Conservation (phyloP, 2,329 filamentous ascomycete genomes). For the Triangularia setosa region DNA sequence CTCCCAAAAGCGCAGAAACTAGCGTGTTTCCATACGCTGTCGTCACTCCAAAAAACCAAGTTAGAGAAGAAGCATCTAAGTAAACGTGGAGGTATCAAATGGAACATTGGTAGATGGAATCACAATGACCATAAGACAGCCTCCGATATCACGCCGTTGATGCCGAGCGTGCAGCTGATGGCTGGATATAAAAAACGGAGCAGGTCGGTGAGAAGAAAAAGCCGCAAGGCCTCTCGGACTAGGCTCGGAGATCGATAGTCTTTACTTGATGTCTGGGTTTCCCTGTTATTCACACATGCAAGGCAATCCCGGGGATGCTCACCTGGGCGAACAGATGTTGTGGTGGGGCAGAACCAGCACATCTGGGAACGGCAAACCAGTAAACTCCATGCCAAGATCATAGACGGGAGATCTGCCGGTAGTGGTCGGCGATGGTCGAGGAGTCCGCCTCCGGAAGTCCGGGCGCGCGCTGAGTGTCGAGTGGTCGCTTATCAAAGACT, state of each 20-base stretch:
- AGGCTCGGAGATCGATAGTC: slow-evolving; percentile 2
- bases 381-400: slow-evolving; percentile 5
- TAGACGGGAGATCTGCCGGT: slow-evolving; percentile 13
- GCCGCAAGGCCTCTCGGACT: slow-evolving; percentile 4
- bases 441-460: background rate
- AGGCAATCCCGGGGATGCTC: background rate
- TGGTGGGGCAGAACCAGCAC: background rate
- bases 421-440: background rate
- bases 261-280: background rate
- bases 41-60: background rate
- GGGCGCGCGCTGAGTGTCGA: background rate
- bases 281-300: background rate
- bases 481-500: background rate
- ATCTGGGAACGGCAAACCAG: background rate
- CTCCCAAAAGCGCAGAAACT: background rate
- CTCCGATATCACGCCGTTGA: background rate
- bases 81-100: background rate
- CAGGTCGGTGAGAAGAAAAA: background rate
- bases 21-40: background rate
- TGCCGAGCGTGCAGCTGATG: background rate
- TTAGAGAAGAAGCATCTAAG: background rate
- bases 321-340: background rate
- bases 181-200: background rate
- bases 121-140: background rate
- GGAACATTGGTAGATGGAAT: background rate